Conservation (phyloP, 2,329 filamentous ascomycete genomes). For the Bipolaris bicolor region DNA sequence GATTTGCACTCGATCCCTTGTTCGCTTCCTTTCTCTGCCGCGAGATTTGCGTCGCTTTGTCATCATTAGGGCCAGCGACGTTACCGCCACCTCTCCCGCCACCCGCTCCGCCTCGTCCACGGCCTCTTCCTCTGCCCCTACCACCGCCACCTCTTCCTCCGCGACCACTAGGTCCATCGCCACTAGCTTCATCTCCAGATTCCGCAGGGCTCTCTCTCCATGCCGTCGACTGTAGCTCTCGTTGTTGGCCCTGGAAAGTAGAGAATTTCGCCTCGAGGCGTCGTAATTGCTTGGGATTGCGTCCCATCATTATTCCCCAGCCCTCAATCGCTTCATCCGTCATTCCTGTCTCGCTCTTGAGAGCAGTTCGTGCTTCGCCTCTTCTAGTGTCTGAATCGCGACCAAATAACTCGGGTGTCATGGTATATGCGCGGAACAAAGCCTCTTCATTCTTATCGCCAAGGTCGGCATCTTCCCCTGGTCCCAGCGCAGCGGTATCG, state of each 20-base stretch:
- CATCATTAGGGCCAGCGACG: constrained; percentile 68
- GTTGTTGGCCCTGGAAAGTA: constrained; percentile 70
- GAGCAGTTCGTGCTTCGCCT: constrained; percentile 63
- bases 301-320: constrained; percentile 84
- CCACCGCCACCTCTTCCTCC: constrained; percentile 51
- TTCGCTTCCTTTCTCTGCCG: constrained; percentile 80
- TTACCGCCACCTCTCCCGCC: constrained; percentile 53
- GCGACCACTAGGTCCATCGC: constrained; percentile 56
- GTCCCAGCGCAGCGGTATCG: constrained; percentile 62
- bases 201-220: constrained; percentile 61
- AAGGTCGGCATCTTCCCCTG: constrained; percentile 63
- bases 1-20: constrained; percentile 82
- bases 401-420: constrained; percentile 69
- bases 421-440: constrained; percentile 75
- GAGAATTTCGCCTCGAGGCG: constrained; percentile 74
- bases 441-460: constrained; percentile 68
- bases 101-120: constrained; percentile 41
- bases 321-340: constrained; percentile 94
- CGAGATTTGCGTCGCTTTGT: constrained; percentile 74
- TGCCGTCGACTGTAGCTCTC: constrained; percentile 67
- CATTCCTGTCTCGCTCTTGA: constrained; percentile 82
- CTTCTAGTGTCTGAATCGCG: constrained; percentile 74
- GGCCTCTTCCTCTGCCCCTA: constrained; percentile 45
- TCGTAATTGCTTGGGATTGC: constrained; percentile 72
- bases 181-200: constrained; percentile 60